A percentile compares a stretch with the other conserved stretches of the same genome.
Conservation (phyloP, 2,329 filamentous ascomycete species). For the Clonostachys sp. region DNA sequence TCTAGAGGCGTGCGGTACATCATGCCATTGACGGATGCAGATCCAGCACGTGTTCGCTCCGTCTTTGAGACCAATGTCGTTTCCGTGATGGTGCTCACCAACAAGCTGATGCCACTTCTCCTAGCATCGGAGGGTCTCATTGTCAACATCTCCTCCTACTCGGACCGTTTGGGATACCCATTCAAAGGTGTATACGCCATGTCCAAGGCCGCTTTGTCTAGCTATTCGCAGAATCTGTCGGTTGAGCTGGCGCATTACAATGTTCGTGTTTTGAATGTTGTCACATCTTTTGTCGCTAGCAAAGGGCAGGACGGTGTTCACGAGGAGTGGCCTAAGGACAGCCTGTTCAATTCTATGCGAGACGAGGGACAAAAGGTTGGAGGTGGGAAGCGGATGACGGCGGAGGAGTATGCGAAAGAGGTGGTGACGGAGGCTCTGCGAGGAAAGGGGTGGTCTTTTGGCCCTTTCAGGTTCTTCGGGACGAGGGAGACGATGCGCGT, state of each 20-base stretch:
- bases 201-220: slow-evolving; percentile 39
- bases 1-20: slow-evolving; percentile 44
- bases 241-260: no score
- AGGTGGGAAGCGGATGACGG: slow-evolving; percentile 19
- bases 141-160: slow-evolving; percentile 50
- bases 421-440: slow-evolving; percentile 36
- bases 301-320: no score
- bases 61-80: slow-evolving; percentile 56
- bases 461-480: slow-evolving; percentile 10
- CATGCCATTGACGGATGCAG: slow-evolving; percentile 47
- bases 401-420: slow-evolving; percentile 33
- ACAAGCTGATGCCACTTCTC: slow-evolving; percentile 43
- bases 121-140: slow-evolving; percentile 45
- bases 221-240: no score
- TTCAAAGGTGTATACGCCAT: slow-evolving; percentile 51
- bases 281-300: no score
- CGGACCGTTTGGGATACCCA: slow-evolving; percentile 43
- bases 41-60: slow-evolving; percentile 44
- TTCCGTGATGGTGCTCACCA: slow-evolving; percentile 49
- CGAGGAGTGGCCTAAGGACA: no score
- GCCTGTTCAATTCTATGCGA: no score
- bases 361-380: no score
- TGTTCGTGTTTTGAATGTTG: no score
- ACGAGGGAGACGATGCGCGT: background rate
- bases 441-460: slow-evolving; percentile 24